A percentile compares a stretch with the other conserved stretches of the same genome.
Conservation (phyloP, 345 rosid species). For the Gossypium anomalum region DNA sequence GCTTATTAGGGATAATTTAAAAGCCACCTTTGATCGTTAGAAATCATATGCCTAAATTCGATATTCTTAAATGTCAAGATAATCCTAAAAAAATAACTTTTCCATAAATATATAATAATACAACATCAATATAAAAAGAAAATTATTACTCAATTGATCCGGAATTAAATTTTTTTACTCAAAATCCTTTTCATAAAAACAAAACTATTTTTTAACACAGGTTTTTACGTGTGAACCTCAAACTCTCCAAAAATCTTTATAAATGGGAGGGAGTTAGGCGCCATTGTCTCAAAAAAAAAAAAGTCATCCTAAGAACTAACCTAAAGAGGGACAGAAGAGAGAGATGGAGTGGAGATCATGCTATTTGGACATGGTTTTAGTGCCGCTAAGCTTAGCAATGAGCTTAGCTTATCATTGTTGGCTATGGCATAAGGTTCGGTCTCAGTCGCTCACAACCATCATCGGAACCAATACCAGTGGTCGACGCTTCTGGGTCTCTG, state of each 20-base stretch:
- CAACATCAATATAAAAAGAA: no score
- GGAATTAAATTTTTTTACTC: no score
- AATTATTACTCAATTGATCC: no score
- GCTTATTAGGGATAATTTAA: no score
- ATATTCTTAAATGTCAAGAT: no score
- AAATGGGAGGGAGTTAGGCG: background rate
- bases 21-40: no score
- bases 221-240: no score
- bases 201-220: no score
- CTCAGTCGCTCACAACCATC: conserved; percentile 66
- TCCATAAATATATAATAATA: no score
- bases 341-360: conserved; percentile 77
- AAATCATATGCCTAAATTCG: no score
- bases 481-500: conserved; percentile 65
- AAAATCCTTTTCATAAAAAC: no score
- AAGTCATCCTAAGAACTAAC: background rate
- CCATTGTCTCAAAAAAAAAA: background rate
- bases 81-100: no score
- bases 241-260: background rate
- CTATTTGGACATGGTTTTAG: conserved; percentile 66
- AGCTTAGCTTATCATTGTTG: conserved; percentile 53
- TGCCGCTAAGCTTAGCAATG: conserved; percentile 56
- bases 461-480: conserved; percentile 68
- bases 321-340: background rate
- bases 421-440: conserved; percentile 74